phyloP scores from a whole-genome alignment of 2,329 filamentous ascomycete genomes.

The Pseudogymnoascus sp. region DNA sequence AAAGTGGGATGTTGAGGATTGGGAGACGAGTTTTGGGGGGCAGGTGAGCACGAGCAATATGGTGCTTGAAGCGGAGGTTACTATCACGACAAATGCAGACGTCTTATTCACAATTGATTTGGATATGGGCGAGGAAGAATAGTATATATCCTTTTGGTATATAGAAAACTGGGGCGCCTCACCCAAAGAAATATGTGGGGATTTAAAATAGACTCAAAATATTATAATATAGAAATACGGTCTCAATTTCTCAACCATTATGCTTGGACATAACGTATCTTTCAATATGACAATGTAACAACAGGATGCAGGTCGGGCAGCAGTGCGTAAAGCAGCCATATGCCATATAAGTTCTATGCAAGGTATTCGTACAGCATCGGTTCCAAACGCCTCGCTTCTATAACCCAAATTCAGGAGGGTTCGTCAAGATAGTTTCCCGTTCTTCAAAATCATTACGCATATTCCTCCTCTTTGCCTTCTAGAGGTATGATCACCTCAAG shows the following conservation, averaged over 20 bases:
- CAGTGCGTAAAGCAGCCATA: not conserved
- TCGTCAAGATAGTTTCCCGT: not conserved
- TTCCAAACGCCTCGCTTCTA: not conserved
- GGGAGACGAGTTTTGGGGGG: constrained; percentile 68
- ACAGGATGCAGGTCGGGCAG: not conserved
- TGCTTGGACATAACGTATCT: not conserved
- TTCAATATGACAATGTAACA: not conserved
- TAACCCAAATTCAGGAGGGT: not conserved
- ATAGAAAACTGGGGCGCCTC: not conserved
- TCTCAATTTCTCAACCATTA: too few species aligned
- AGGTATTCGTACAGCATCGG: constrained; percentile 4
- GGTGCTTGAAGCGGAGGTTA: constrained; percentile 50
- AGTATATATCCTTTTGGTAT: not conserved
- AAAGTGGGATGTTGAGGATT: constrained; percentile 82
- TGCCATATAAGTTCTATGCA: not conserved
- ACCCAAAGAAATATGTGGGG: not conserved
- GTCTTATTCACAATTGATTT: constrained; percentile 67
- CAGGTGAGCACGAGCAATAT: constrained; percentile 75
- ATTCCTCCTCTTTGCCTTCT: not conserved
- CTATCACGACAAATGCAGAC: constrained; percentile 52
- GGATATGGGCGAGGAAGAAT: not conserved
- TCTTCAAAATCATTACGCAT: constrained; percentile 1
- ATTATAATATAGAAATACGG: not conserved
- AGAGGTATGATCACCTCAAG: constrained; percentile 44
- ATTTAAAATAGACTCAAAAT: not conserved